Percentiles rank a stretch among this genome's conserved stretches.
These are phyloP conservation scores for Escallonia rubra DNA, from an alignment of 129 eudicot genomes.

Conservation along the genomic window DNA sequence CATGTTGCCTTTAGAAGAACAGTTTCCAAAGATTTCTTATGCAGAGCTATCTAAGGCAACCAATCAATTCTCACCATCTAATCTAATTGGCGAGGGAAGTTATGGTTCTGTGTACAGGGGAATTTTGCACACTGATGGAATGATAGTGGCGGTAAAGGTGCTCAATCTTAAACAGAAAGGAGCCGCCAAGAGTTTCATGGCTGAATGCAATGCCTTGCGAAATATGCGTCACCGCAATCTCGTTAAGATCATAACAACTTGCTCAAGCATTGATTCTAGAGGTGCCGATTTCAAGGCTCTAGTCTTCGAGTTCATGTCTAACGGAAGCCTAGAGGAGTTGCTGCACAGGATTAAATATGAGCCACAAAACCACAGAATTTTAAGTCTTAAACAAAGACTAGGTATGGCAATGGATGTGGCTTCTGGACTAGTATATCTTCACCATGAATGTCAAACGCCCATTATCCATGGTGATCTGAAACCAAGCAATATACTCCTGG, in stretches of 20 bases:
- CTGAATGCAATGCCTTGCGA: constrained; percentile 27
- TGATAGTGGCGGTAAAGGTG: constrained; percentile 20
- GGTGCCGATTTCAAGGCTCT: too few species aligned
- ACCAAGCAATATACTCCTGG: constrained; percentile 19
- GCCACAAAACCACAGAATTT: not conserved
- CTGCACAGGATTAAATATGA: not conserved
- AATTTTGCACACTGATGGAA: not conserved
- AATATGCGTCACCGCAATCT: constrained; percentile 21
- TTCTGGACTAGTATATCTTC: constrained; percentile 36
- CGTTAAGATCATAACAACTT: constrained; percentile 1
- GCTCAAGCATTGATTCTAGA: constrained; percentile 12
- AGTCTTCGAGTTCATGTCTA: not conserved
- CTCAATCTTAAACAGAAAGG: constrained; percentile 19
- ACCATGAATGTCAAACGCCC: not conserved
- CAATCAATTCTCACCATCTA: not conserved
- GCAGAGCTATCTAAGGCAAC: not conserved
- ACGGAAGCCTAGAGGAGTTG: constrained; percentile 27
- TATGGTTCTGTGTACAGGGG: constrained; percentile 30
- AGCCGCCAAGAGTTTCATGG: constrained; percentile 17
- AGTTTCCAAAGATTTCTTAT: not conserved
- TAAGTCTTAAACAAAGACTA: constrained; percentile 1
- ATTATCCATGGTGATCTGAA: constrained; percentile 24
- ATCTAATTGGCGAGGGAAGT: constrained; percentile 21
- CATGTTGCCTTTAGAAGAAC: not conserved
- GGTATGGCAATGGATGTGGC: constrained; percentile 12